These are phyloP conservation scores for Phlebiopsis gigantea DNA, from an alignment of 768 basidiomycete species.

Conservation along the genomic window DNA sequence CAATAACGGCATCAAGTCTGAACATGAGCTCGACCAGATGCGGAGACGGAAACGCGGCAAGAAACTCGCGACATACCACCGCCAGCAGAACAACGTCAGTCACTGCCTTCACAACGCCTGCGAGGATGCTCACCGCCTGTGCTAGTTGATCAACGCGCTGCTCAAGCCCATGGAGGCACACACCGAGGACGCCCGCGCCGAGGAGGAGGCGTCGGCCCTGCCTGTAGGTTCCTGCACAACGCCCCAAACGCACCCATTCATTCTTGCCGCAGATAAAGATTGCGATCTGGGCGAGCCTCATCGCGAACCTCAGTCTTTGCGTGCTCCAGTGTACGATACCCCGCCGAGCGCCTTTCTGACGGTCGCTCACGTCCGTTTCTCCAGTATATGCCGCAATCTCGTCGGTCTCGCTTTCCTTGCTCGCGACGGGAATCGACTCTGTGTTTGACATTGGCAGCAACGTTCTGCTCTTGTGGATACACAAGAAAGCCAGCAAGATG, in stretches of 20 bases:
- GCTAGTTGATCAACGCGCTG: constrained; percentile 77
- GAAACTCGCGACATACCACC: constrained; percentile 59
- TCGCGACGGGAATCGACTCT: constrained; percentile 89
- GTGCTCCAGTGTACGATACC: constrained; percentile 56
- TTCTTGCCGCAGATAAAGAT: constrained; percentile 71
- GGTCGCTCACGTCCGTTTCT: background rate
- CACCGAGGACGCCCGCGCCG: constrained; percentile 71
- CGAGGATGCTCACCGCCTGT: constrained; percentile 2
- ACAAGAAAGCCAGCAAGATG: constrained; percentile 63
- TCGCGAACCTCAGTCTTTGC: constrained; percentile 68
- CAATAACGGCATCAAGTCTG: constrained; percentile 52
- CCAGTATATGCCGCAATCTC: constrained; percentile 90
- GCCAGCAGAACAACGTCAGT: constrained; percentile 67
- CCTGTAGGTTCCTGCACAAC: constrained; percentile 43
- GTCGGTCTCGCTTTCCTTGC: constrained; percentile 74
- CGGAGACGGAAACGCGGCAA: constrained; percentile 57
- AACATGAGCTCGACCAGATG: constrained; percentile 57
- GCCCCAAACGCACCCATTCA: too few relatives aligned
- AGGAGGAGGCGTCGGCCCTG: constrained; percentile 61
- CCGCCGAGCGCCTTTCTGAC: background rate
- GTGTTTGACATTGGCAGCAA: constrained; percentile 83
- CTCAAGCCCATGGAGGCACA: constrained; percentile 90
- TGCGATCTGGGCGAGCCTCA: constrained; percentile 80
- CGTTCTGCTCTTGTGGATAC: constrained; percentile 72
- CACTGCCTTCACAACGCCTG: background rate